phyloP scores from a whole-genome alignment of 345 rosid species.

The Sisymbrium altissimum region DNA sequence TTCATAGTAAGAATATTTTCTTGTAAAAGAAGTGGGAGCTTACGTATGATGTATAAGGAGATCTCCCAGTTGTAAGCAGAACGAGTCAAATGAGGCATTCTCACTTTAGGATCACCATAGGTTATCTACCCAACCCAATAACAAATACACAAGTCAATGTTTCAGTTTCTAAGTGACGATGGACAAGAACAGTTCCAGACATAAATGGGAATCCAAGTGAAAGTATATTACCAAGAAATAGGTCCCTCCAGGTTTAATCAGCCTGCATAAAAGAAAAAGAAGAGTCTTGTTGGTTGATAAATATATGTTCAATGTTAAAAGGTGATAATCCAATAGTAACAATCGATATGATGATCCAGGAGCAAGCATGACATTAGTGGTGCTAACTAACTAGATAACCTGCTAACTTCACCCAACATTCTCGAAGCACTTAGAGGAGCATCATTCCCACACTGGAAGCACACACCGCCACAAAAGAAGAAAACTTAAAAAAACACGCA shows the following conservation, averaged over 20 bases:
- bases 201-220: background rate
- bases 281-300: background rate
- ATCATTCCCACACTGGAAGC: conserved; percentile 77
- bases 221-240: conserved; percentile 67
- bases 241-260: conserved; percentile 85
- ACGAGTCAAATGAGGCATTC: conserved; percentile 79
- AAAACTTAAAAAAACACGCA: conserved; percentile 14
- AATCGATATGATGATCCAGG: conserved; percentile 4
- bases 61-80: conserved; percentile 69
- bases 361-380: background rate
- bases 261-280: conserved; percentile 43
- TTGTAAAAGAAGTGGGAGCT: conserved; percentile 28
- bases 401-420: conserved; percentile 97
- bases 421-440: conserved; percentile 69
- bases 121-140: conserved; percentile 58
- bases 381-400: conserved; percentile 42
- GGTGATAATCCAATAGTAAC: background rate
- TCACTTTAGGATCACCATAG: conserved; percentile 86
- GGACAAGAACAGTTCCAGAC: background rate
- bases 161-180: background rate
- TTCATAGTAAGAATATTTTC: background rate
- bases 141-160: conserved; percentile 5
- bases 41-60: conserved; percentile 73
- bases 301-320: background rate
- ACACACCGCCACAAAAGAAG: conserved; percentile 25